A percentile compares a stretch with the other conserved stretches of the same genome.
Evolutionary conservation across 495 filamentous ascomycete genomes (phyloP).

Genomic region (Penicillium canariense): DNA sequence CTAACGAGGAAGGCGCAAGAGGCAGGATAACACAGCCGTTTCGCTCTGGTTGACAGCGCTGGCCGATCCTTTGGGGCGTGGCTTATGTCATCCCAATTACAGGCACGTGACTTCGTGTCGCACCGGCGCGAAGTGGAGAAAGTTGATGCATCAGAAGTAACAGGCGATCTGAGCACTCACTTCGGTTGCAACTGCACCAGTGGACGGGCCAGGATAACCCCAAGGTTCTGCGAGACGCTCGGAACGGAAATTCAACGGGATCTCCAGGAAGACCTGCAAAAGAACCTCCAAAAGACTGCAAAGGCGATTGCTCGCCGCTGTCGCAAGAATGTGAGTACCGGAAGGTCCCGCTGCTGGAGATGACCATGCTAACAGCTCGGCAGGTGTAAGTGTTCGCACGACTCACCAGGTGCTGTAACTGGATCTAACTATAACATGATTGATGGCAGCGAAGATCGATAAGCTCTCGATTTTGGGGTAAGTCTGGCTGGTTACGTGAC

Average conservation of each 20-base stretch:
- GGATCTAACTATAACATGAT: constrained; percentile 12
- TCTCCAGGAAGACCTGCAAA: background rate
- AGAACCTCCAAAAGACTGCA: background rate
- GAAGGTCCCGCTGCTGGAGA: constrained; percentile 1
- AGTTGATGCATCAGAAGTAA: constrained; percentile 21
- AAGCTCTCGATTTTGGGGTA: constrained; percentile 82
- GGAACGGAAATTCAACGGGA: background rate
- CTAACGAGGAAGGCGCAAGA: background rate
- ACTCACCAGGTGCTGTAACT: background rate
- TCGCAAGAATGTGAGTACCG: constrained; percentile 24
- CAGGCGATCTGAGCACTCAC: constrained; percentile 12
- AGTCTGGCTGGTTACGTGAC: constrained; percentile 10
- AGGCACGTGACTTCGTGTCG: constrained; percentile 36
- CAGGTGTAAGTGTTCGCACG: constrained; percentile 34
- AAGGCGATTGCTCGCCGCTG: background rate
- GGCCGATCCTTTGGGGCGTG: constrained; percentile 23
- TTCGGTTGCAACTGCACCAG: background rate
- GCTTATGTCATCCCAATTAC: constrained; percentile 7
- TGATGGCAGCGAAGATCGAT: constrained; percentile 67
- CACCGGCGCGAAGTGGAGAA: constrained; percentile 27
- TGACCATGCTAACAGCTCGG: constrained; percentile 19
- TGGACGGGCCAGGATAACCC: background rate
- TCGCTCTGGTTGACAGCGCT: constrained; percentile 11
- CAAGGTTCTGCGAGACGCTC: background rate
- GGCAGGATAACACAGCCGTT: constrained; percentile 17